phyloP scores from a whole-genome alignment of 2,329 filamentous ascomycete species.

The Colletotrichum sansevieriae region DNA sequence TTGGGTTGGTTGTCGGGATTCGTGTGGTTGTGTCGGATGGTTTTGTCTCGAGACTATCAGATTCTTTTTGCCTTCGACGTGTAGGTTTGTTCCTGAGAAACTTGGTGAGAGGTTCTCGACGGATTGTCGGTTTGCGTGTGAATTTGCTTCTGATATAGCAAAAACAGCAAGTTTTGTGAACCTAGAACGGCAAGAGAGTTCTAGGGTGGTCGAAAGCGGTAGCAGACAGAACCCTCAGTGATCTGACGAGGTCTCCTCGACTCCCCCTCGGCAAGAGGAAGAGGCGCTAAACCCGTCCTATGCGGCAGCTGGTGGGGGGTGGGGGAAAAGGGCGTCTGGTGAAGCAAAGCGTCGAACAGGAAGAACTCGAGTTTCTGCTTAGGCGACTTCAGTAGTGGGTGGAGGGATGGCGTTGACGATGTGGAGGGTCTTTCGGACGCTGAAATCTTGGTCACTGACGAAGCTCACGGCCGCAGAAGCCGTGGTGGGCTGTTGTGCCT shows the following conservation, averaged over 20 bases:
- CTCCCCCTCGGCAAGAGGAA: constrained; percentile 99
- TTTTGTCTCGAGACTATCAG: constrained; percentile 40
- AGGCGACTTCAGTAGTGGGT: constrained; percentile 64
- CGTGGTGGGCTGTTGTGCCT: constrained; percentile 71
- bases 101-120: constrained; percentile 7
- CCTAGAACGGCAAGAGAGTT: constrained; percentile 56
- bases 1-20: constrained; percentile 40
- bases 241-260: constrained; percentile 98
- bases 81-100: constrained; percentile 39
- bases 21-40: constrained; percentile 31
- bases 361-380: constrained; percentile 62
- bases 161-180: constrained; percentile 39
- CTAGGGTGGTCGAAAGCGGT: constrained; percentile 98
- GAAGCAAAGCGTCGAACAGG: constrained; percentile 63
- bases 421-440: constrained; percentile 72
- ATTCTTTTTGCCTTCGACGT: constrained; percentile 24
- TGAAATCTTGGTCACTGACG: constrained; percentile 78
- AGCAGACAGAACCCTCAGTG: constrained; percentile 90
- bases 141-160: not conserved
- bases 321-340: constrained; percentile 66
- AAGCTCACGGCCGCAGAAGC: constrained; percentile 72
- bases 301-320: constrained; percentile 94
- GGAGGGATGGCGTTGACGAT: constrained; percentile 74
- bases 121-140: constrained; percentile 1
- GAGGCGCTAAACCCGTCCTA: constrained; percentile 98